Percentiles rank a stretch among this genome's conserved stretches.
Conservation (phyloP, 2,329 filamentous ascomycete genomes). For the Tolypocladium sp. region DNA sequence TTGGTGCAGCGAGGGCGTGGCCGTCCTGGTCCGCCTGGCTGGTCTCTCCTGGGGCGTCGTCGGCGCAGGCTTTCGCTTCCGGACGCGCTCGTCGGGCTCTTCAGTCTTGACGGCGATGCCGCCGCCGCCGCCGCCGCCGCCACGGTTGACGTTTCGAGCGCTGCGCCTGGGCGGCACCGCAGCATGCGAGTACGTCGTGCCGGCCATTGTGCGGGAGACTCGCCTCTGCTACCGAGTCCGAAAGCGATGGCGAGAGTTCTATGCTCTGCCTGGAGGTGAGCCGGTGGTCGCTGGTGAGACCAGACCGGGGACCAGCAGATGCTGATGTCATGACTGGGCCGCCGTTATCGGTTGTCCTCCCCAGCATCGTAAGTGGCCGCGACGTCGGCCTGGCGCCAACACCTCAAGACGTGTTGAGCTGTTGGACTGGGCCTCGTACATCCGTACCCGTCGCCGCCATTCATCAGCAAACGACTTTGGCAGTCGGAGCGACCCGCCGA, state of each 20-base stretch:
- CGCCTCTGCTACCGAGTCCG: not conserved
- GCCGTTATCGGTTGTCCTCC: not conserved
- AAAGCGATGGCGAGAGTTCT: not conserved
- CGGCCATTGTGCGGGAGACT: not conserved
- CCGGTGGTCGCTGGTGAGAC: not conserved
- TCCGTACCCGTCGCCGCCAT: too few relatives aligned
- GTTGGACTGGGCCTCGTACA: too few relatives aligned
- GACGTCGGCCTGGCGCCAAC: not conserved
- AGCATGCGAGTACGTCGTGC: not conserved
- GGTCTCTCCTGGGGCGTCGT: not conserved
- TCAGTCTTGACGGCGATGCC: not conserved
- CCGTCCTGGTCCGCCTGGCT: not conserved
- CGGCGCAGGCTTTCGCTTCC: not conserved
- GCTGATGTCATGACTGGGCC: not conserved
- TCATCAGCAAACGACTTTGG: not conserved
- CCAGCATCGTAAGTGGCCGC: not conserved
- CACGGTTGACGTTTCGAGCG: conserved; percentile 4
- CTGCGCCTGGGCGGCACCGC: conserved; percentile 3
- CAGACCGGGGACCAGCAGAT: not conserved
- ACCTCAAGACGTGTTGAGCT: not conserved
- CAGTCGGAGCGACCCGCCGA: not conserved
- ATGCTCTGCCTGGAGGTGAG: not conserved
- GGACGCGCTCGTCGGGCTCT: not conserved
- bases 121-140: not conserved
- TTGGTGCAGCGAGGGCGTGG: not conserved